phyloP scores from a whole-genome alignment of 129 eudicot species.

The Artemisia argyi region DNA sequence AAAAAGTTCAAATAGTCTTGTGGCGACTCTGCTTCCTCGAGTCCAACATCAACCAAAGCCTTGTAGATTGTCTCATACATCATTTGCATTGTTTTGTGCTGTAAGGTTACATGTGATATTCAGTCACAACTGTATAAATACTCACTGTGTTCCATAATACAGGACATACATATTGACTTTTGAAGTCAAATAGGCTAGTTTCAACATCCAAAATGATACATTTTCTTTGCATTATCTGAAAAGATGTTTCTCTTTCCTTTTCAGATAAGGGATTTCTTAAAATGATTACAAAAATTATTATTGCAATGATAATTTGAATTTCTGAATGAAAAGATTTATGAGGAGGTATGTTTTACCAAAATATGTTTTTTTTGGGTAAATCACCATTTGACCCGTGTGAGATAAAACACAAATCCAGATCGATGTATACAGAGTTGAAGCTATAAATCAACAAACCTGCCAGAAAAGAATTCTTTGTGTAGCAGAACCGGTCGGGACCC shows the following conservation, averaged over 20 bases:
- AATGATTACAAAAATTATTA: no score
- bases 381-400: no score
- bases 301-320: no score
- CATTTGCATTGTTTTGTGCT: conserved; percentile 98
- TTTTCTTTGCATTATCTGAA: no score
- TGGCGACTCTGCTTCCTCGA: conserved; percentile 74
- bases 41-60: conserved; percentile 81
- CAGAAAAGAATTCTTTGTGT: conserved; percentile 83
- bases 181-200: not conserved
- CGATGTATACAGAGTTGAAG: not conserved
- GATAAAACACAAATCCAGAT: not conserved
- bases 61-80: conserved; percentile 90
- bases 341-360: no score
- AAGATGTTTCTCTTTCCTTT: no score
- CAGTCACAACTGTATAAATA: not conserved
- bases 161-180: not conserved
- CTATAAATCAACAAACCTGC: conserved; percentile 50
- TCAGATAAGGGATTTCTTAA: no score
- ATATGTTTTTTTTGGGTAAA: no score
- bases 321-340: no score
- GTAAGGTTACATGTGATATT: conserved; percentile 10
- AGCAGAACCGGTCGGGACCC: conserved; percentile 79
- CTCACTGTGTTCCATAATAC: not conserved
- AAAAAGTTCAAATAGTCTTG: conserved; percentile 87
- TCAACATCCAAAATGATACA: no score